Base-by-base conservation (phyloP, 345 rosid genomes). In the Anastatica hierochuntica region DNA sequence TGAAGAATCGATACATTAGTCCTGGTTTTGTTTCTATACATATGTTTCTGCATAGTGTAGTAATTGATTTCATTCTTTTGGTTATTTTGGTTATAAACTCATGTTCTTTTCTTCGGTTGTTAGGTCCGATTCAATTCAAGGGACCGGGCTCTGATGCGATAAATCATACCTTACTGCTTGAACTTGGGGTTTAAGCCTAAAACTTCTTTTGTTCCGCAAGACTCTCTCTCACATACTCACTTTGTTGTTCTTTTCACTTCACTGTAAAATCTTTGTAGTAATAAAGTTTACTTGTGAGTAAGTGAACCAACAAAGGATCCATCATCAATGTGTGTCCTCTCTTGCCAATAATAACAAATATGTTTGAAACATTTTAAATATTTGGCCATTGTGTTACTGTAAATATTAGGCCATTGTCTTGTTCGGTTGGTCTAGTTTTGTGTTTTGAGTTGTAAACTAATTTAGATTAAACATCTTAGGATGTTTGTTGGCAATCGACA, bases 121-220 rank as follows among this genome's bases (percentile, higher is more conserved):
- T 72, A 88, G 98, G 98, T 70, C 95, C 98, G 9, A 79, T 92
- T 67, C 98, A 92, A 64, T 92, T 92, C 26, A 66, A 10, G 41
- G 98, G 98, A 21, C 81, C 95, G 2, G 75, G 81, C 35, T 68
- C 95, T 2, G 66, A 71, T 52, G 86, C 79, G 0, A 66, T 58
- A 34, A 88, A 68, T 65, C 90, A 77, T 73, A 92, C 97, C 8
- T 67, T 88, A 26, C 66, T 78, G 39, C 68, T 88, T 38, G 98
- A 92, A 71, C 82, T 83, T 8, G 98, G 88, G 20, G 86, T 84
- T 48, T 50, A 53, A 67, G 73, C 64, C 54, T 82, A 67, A 59
- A 38, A 4, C 9, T 0, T 51, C 20, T 43, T 14, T 58, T 16
- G 14, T 50, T 20, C 14, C 34, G 14, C 50, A 27, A 19, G 60